phyloP scores from a whole-genome alignment of 176 grass and related monocot genomes.

The Carex pumila region DNA sequence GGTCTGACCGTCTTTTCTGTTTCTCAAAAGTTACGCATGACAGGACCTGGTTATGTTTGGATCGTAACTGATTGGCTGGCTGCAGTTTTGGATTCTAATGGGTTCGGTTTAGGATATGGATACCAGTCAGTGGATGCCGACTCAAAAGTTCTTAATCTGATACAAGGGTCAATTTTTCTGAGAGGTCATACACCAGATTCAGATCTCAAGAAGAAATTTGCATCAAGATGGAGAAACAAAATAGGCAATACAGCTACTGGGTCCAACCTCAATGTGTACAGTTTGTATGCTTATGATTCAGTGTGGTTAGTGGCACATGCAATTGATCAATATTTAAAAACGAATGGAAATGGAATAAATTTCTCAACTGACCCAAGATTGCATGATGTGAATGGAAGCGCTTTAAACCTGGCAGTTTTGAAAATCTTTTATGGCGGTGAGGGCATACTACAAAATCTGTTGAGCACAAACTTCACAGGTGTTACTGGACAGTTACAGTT shows the following conservation, averaged over 20 bases:
- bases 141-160: no score
- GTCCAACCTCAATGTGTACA: slow-evolving; percentile 49
- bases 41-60: no score
- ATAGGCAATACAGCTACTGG: slow-evolving; percentile 29
- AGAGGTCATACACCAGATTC: no score
- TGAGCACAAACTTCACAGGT: slow-evolving; percentile 68
- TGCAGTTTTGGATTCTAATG: no score
- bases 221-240: slow-evolving; percentile 48
- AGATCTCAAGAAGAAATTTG: slow-evolving; percentile 38
- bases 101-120: no score
- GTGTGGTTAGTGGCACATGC: slow-evolving; percentile 69
- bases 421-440: slow-evolving; percentile 53
- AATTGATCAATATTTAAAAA: slow-evolving; percentile 43
- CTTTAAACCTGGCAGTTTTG: slow-evolving; percentile 45
- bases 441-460: slow-evolving; percentile 48
- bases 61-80: no score
- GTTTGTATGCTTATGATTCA: slow-evolving; percentile 76
- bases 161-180: no score
- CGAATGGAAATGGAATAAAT: slow-evolving; percentile 26
- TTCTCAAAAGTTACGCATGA: no score
- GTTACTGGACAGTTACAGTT: slow-evolving; percentile 55
- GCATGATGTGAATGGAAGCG: slow-evolving; percentile 41
- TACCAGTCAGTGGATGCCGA: no score
- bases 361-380: slow-evolving; percentile 61
- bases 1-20: no score